phyloP scores from a whole-genome alignment of 108 stramenopile species.

The Skeletonema potamos region DNA sequence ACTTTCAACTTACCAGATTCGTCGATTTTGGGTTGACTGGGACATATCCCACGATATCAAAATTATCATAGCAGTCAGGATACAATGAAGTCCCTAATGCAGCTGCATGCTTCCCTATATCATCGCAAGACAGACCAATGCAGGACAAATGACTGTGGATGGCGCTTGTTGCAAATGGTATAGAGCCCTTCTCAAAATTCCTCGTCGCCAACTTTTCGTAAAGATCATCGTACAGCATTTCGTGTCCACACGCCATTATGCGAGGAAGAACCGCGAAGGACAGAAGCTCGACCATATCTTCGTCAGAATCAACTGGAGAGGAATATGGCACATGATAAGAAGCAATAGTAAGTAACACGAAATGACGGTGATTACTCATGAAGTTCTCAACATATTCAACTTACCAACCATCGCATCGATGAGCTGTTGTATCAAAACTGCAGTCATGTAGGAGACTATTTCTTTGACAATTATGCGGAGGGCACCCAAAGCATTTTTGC shows the following conservation, averaged over 20 bases:
- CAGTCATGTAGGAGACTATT: slow-evolving; percentile 68
- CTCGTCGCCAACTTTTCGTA: slow-evolving; percentile 42
- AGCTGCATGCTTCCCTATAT: slow-evolving; percentile 54
- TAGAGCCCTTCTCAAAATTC: slow-evolving; percentile 7
- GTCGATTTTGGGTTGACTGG: slow-evolving; percentile 49
- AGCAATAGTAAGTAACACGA: neutral
- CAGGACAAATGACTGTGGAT: slow-evolving; percentile 65
- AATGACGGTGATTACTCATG: neutral
- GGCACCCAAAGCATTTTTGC: slow-evolving; percentile 41
- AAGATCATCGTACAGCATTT: slow-evolving; percentile 50
- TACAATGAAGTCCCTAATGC: slow-evolving; percentile 5
- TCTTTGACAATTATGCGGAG: slow-evolving; percentile 63
- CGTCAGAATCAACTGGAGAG: slow-evolving; percentile 13
- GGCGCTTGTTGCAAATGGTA: slow-evolving; percentile 41
- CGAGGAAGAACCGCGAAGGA: slow-evolving; percentile 59
- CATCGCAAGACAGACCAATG: slow-evolving; percentile 68
- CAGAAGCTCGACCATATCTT: slow-evolving; percentile 52
- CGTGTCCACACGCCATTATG: slow-evolving; percentile 58
- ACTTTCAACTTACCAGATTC: slow-evolving; percentile 24
- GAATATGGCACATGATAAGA: neutral
- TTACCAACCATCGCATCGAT: slow-evolving; percentile 57
- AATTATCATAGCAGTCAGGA: slow-evolving; percentile 21
- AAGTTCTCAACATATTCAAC: neutral
- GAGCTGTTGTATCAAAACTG: slow-evolving; percentile 69
- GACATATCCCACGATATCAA: slow-evolving; percentile 67